Percentiles rank a stretch among this genome's conserved stretches.
These are phyloP conservation scores for Penicillium manginii DNA, from an alignment of 495 filamentous ascomycete genomes.

Conservation along the genomic window DNA sequence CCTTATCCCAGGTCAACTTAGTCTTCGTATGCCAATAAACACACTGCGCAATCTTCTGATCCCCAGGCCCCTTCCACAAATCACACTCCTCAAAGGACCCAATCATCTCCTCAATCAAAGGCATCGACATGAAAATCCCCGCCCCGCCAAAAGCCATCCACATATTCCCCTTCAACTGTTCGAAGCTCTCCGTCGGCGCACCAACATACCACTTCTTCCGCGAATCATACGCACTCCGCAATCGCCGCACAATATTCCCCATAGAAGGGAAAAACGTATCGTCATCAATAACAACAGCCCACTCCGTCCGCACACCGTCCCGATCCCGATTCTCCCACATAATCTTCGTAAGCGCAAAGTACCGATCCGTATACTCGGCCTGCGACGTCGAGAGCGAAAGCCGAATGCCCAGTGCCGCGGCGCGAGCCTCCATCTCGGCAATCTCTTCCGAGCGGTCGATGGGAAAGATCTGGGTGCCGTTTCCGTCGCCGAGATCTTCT, in stretches of 20 bases:
- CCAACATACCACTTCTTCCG: slow-evolving; percentile 45
- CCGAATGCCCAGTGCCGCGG: slow-evolving; percentile 35
- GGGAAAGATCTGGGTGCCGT: slow-evolving; percentile 46
- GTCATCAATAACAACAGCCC: slow-evolving; percentile 60
- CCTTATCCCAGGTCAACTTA: slow-evolving; percentile 40
- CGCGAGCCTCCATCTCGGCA: slow-evolving; percentile 5
- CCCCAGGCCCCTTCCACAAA: slow-evolving; percentile 24
- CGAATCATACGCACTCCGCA: slow-evolving; percentile 35
- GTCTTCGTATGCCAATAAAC: slow-evolving; percentile 40
- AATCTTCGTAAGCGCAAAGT: slow-evolving; percentile 52
- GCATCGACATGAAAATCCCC: slow-evolving; percentile 47
- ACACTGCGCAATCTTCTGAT: slow-evolving; percentile 42
- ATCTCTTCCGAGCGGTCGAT: slow-evolving; percentile 23
- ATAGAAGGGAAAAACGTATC: slow-evolving; percentile 59
- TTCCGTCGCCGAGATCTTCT: slow-evolving; percentile 24
- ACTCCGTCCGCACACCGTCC: slow-evolving; percentile 36
- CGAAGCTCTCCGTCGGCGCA: slow-evolving; percentile 44
- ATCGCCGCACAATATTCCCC: slow-evolving; percentile 32
- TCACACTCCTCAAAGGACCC: slow-evolving; percentile 24
- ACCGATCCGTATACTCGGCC: slow-evolving; percentile 41
- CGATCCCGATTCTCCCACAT: slow-evolving; percentile 39
- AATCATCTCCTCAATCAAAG: slow-evolving; percentile 35
- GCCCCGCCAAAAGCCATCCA: slow-evolving; percentile 54
- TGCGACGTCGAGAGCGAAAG: slow-evolving; percentile 45
- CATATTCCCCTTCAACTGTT: slow-evolving; percentile 35